Evolutionary conservation across 1,284 basidiomycete genomes (phyloP), one percentile per base, ranked within the genome.

Genomic region (Phellopilus nigrolimitatus): DNA sequence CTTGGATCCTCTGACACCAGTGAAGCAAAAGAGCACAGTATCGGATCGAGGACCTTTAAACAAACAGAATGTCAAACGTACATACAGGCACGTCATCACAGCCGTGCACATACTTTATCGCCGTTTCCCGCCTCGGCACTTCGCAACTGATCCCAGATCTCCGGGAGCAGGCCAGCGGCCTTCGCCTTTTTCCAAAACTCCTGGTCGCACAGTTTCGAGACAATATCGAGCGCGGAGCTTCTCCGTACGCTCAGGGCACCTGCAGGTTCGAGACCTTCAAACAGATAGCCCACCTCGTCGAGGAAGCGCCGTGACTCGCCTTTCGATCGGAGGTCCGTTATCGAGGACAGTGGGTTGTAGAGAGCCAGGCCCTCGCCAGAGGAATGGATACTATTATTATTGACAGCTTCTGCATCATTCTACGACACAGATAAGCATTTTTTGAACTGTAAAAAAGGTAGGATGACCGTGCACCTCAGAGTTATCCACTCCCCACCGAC

Each of bases 271-370:
- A 91, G 73, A 1, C 88, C 87, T 63, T 91, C 88, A 50, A 89
- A 83, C 2, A 91, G 66, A 66, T 90, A 91, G 0, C 87, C 88
- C 2, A 88, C 75, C 60, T 90, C 88, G 54, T 91, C 88, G 41
- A 88, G 63, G 60, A 91, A 91, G 15, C 86, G 70, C 56, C 88
- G 71, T 47, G 73, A 80, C 65, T 91, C 86, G n/a, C 88, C 88
- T 61, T 85, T 86, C 59, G 76, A 84, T 49, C 87, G 70, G 31
- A 91, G 69, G 58, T 91, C 88, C 0, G 84, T 85, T 43, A 89
- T 87, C 55, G 84, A 89, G 62, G 84, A 86, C 43, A 90, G 61
- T 47, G 87, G 83, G 59, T 88, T 88, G 69, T 80, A 79, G 75
- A 82, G 79, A 0, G 50, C 3, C 6, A 52, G 42, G 12, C 78